A percentile compares a stretch with the other conserved stretches of the same genome.
These are phyloP conservation scores for Coemansia sp. DNA, from an alignment of 192 early-diverging fungal genomes.

Conservation along the genomic window DNA sequence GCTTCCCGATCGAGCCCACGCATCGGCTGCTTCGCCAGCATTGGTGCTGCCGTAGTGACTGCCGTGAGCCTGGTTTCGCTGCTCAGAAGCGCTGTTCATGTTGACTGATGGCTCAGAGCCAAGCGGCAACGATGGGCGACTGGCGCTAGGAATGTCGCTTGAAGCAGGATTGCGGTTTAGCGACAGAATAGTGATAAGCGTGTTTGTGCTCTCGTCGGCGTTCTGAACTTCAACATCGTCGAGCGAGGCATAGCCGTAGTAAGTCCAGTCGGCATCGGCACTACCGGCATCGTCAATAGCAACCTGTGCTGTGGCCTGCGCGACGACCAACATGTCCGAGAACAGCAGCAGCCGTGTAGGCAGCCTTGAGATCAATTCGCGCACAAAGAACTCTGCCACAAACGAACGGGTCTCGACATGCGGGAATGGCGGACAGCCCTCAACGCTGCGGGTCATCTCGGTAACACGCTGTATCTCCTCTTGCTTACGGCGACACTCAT, in stretches of 20 bases:
- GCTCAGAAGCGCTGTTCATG: constrained; percentile 12
- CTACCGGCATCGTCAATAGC: constrained; percentile 27
- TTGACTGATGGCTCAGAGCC: background rate
- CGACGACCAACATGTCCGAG: constrained; percentile 44
- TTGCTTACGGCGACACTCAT: constrained; percentile 53
- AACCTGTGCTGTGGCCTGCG: constrained; percentile 39
- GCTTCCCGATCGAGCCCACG: constrained; percentile 12
- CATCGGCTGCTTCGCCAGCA: constrained; percentile 9
- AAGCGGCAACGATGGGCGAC: constrained; percentile 35
- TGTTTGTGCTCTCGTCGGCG: constrained; percentile 45
- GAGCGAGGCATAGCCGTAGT: constrained; percentile 43
- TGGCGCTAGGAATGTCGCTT: constrained; percentile 2
- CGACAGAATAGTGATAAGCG: constrained; percentile 50
- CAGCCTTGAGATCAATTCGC: constrained; percentile 50
- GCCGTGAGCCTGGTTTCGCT: constrained; percentile 2
- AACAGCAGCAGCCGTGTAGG: constrained; percentile 47
- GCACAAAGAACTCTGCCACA: constrained; percentile 39
- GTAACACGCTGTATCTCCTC: constrained; percentile 44
- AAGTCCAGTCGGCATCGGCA: constrained; percentile 39
- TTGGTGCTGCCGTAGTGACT: constrained; percentile 17
- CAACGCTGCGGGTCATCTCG: constrained; percentile 38
- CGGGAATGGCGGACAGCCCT: constrained; percentile 36
- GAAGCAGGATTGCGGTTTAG: constrained; percentile 33
- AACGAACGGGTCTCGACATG: constrained; percentile 35
- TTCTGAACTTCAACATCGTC: constrained; percentile 53